These are phyloP conservation scores for Colletotrichum nymphaeae DNA, from an alignment of 2,329 filamentous ascomycete species.

Conservation along the genomic window DNA sequence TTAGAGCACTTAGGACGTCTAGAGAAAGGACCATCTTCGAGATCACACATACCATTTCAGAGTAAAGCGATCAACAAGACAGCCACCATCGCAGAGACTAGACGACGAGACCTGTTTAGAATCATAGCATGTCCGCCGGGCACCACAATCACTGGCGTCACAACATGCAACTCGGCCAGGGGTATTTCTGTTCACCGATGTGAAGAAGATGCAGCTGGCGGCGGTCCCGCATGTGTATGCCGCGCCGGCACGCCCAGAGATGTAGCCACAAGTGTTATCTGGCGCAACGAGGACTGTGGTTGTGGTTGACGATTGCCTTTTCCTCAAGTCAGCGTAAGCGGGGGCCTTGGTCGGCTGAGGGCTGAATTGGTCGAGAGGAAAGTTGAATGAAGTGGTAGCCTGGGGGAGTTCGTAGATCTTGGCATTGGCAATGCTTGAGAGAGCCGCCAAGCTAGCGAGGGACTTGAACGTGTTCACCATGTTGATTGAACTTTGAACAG, in stretches of 20 bases:
- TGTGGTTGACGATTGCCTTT: conserved; percentile 42
- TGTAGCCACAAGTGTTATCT: conserved; percentile 63
- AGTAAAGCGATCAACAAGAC: conserved; percentile 52
- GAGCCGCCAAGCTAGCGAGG: conserved; percentile 38
- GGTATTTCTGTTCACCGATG: conserved; percentile 35
- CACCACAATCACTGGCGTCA: conserved; percentile 45
- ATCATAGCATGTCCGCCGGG: conserved; percentile 53
- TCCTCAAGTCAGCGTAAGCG: conserved; percentile 46
- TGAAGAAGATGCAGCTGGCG: conserved; percentile 54
- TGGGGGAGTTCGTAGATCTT: conserved; percentile 47
- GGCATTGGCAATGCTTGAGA: conserved; percentile 49
- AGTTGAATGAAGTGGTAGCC: conserved; percentile 48
- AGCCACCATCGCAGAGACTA: conserved; percentile 53
- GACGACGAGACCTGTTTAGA: conserved; percentile 46
- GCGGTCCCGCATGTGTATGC: conserved; percentile 51
- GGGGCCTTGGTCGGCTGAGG: conserved; percentile 57
- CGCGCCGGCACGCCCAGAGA: conserved; percentile 53
- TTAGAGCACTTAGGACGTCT: not conserved
- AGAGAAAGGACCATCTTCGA: not conserved
- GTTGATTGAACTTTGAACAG: conserved; percentile 15
- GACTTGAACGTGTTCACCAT: conserved; percentile 42
- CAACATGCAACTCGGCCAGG: conserved; percentile 58
- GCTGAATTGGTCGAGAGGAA: conserved; percentile 47
- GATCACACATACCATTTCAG: conserved; percentile 57
- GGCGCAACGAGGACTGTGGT: conserved; percentile 56